Base-by-base conservation (phyloP, 805 yeast species). In the Alloascoidea hylecoeti region DNA sequence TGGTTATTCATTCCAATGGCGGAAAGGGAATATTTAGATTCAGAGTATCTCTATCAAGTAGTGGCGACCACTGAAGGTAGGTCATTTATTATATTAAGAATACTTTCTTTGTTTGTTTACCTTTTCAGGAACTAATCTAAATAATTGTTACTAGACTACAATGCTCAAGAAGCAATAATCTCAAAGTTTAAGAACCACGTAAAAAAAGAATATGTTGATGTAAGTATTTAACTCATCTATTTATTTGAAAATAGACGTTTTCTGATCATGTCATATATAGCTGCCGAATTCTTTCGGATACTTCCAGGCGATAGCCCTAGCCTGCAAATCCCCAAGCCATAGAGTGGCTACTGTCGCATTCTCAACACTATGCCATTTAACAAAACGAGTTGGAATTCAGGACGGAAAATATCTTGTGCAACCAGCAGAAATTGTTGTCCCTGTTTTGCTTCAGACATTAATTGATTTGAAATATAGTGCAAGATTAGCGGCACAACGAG, bases 311-410 rank as follows among this genome's bases (percentile, higher is more conserved):
- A 44, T 53, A 15, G 42, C 44, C 12, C 17, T 35, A 1, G 52
- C 46, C 6, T 40, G 43, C 18, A 42, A 15, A 17, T 27, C 36
- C n/a, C n/a, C n/a, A n/a, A n/a, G n/a, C n/a, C 46, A 53, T 3
- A 36, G 56, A 35, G 18, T 23, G 16, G 28, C 33, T 12, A 35
- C 48, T 1, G 41, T 55, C 13, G 52, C 68, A 1, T 65, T 67
- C 41, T 60, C 70, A 1, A 50, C 70, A 18, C 46, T 66, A 15
- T 64, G 70, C 42, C 66, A 68, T 45, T 45, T 68, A 13, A 54
- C 63, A 16, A 64, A 65, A 41, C 52, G 73, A 5, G 56, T 63
- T 4, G 58, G 63, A 16, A 56, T 58, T 45, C 72, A 52, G 38
- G 54, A 61, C 30, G 50, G 53, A n/a, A 41, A 49, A 12, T 49